Conservation (phyloP, 1,284 basidiomycete species). For the Cryptococcus depauperatus region DNA sequence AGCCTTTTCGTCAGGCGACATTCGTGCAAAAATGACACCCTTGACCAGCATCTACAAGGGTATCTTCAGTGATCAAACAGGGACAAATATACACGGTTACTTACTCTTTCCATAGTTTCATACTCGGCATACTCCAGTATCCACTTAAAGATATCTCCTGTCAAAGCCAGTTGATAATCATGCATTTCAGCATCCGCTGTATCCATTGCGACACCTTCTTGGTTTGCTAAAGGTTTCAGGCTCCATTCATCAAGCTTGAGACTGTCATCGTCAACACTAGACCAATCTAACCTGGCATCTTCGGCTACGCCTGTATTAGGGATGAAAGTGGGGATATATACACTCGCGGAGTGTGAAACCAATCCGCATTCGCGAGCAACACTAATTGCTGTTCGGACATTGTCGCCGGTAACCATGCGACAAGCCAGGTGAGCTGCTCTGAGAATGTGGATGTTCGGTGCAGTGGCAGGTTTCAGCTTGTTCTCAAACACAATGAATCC, state of each 20-base stretch:
- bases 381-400: slow-evolving; percentile 90
- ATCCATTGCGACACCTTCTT: slow-evolving; percentile 51
- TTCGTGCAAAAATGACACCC: slow-evolving; percentile 91
- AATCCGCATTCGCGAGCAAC: slow-evolving; percentile 92
- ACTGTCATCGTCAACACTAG: slow-evolving; percentile 77
- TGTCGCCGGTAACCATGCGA: slow-evolving; percentile 98
- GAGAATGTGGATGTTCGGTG: slow-evolving; percentile 82
- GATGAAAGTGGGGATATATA: slow-evolving; percentile 80
- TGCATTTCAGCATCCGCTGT: slow-evolving; percentile 58
- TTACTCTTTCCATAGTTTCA: slow-evolving; percentile 83
- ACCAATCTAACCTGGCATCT: slow-evolving; percentile 74
- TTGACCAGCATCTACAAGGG: slow-evolving; percentile 85
- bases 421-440: slow-evolving; percentile 85
- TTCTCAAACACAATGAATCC: slow-evolving; percentile 98
- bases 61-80: neutral
- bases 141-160: slow-evolving; percentile 98
- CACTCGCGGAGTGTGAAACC: slow-evolving; percentile 77
- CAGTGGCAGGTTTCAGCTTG: slow-evolving; percentile 88
- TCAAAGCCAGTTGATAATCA: slow-evolving; percentile 87
- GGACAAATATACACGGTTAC: slow-evolving; percentile 39
- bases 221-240: slow-evolving; percentile 64
- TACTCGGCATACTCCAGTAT: slow-evolving; percentile 92
- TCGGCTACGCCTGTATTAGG: slow-evolving; percentile 65
- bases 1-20: slow-evolving; percentile 99
- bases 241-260: slow-evolving; percentile 84